Base-by-base conservation (phyloP, 176 grass and related monocot species). In the Olyra latifolia region DNA sequence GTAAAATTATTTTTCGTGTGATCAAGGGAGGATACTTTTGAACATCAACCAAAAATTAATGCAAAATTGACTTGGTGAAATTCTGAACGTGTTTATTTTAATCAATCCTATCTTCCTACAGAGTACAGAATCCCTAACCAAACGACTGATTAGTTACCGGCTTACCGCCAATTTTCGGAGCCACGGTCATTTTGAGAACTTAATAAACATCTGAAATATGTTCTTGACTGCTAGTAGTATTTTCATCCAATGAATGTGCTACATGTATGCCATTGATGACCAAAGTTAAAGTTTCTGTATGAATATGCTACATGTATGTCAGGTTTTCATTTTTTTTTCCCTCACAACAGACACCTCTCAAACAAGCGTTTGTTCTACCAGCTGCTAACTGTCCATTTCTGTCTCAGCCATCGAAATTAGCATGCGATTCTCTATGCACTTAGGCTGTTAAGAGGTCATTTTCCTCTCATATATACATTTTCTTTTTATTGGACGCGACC, bases 361-460 rank as follows among this genome's bases (percentile, higher is more conserved):
- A 35, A n/a, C n/a, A n/a, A 0, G 5, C 6, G 22, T 63, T 53
- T 23, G 68, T 39, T 54, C 12, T 73, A 28, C 67, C 17, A 57
- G 29, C 35, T 25, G 25, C 8, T 54, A 27, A 71, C 45, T 76
- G 16, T 12, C 63, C n/a, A 42, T 40, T 25, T 25, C 9, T 41
- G n/a, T 43, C 20, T 40, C 17, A 74, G 19, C 30, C 58, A 43
- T 32, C 15, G 45, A 74, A 53, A 16, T 41, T 5, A 29, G 45
- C 30, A 74, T 64, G n/a, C 29, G 14, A 64, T 41, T 80, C 55
- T 13, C n/a, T 43, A 22, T 69, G 57, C 47, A 27, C 16, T 47
- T 13, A 32, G 40, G 62, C 53, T 39, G 87, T 63, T 85, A 72
- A 39, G 28, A 83, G 53, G 82, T 81, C 70, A 1, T 84, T 75